Base-by-base conservation (phyloP, 306 rosid genomes). In the Mucuna pruriens region DNA sequence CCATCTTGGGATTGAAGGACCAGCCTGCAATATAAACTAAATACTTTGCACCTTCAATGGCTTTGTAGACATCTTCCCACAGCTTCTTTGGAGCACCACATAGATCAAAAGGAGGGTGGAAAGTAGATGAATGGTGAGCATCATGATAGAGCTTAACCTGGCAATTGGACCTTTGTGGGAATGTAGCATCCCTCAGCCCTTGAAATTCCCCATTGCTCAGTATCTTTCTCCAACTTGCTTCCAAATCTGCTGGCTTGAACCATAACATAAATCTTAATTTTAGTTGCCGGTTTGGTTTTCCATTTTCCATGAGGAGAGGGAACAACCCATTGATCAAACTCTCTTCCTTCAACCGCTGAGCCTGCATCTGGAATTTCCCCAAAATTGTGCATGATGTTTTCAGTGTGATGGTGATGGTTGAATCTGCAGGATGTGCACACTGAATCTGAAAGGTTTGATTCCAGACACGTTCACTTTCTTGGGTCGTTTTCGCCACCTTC, bases 61-160 rank as follows among this genome's bases (percentile, higher is more conserved):
- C 99, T 80, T 86, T 91, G 68, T 91, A 95, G 2, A 95, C 94
- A 88, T 95, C 98, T 33, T 93, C 97, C 99, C 99, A 93, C 22
- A 95, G 88, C 71, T 89, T 90, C 81, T 88, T 85, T 57, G 96
- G 96, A 33, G 88, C 12, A 23, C 90, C 90, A 55, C 88, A 84
- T 7, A 71, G 29, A 44, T 81, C 87, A 67, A 86, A 83, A 16
- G 90, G 92, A 82, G 99, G 97, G 79, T 82, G 92, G 54, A 90
- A 95, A 77, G 78, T 49, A 39, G 80, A 83, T 75, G 93, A 85
- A 85, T 91, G 97, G 39, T 95, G 98, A 85, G 96, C 94, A 77
- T 95, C 99, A 77, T 95, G 99, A 74, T 95, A 95, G 58, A 95
- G 96, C 34, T 89, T 88, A 80, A 95, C 98, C 42, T 91, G 88